phyloP scores from a whole-genome alignment of 345 rosid genomes.

The Eucalyptus lansdowneana region DNA sequence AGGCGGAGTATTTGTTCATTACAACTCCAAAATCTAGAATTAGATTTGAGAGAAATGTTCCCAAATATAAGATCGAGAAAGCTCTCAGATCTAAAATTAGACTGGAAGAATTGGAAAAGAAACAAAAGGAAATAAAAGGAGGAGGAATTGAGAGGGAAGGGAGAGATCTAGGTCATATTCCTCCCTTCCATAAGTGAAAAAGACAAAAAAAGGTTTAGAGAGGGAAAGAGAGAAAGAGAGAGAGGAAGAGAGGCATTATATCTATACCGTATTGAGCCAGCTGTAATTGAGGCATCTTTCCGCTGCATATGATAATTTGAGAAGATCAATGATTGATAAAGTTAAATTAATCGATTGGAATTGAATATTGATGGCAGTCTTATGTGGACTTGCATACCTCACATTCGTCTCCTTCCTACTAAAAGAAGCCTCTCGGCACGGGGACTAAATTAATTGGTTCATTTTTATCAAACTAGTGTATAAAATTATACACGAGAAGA shows the following conservation, averaged over 20 bases:
- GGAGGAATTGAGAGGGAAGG: too few relatives aligned
- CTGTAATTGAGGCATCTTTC: neutral
- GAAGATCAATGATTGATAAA: neutral
- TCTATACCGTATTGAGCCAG: neutral
- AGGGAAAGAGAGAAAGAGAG: accelerated
- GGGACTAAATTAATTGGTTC: too few relatives aligned
- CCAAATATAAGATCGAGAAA: too few relatives aligned
- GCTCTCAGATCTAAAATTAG: too few relatives aligned
- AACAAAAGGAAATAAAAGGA: too few relatives aligned
- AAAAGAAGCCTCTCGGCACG: accelerated
- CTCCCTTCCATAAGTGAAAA: accelerated
- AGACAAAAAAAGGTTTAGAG: accelerated
- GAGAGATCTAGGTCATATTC: too few relatives aligned
- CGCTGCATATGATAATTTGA: neutral
- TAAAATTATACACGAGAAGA: too few relatives aligned
- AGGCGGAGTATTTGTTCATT: accelerated
- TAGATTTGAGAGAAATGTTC: too few relatives aligned
- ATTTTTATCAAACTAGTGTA: accelerated
- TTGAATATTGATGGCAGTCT: neutral
- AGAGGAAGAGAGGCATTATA: too few relatives aligned
- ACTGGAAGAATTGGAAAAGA: accelerated
- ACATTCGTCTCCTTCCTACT: neutral
- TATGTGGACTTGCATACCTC: neutral
- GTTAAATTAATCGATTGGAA: neutral
- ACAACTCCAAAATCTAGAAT: too few relatives aligned